Conservation (phyloP, 805 yeast species). For the Sugiyamaella smithiae region DNA sequence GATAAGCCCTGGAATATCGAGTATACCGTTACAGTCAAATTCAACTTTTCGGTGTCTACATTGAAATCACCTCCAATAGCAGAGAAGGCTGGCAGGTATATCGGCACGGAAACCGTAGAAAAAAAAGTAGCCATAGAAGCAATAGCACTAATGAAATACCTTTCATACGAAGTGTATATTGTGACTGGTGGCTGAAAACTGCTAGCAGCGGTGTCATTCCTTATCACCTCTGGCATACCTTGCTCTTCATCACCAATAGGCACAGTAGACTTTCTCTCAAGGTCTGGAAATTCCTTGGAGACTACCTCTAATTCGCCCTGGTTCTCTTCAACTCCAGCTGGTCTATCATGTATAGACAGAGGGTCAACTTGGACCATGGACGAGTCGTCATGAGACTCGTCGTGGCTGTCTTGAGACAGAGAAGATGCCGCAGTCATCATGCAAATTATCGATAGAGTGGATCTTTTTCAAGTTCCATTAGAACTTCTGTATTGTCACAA, state of each 20-base stretch:
- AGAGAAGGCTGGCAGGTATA: constrained; percentile 75
- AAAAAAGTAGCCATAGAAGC: constrained; percentile 47
- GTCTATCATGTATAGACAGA: too few relatives aligned
- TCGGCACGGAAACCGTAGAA: constrained; percentile 72
- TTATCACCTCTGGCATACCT: neutral
- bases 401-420: too few relatives aligned
- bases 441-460: too few relatives aligned
- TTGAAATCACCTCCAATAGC: constrained; percentile 53
- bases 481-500: too few relatives aligned
- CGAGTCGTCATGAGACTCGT: too few relatives aligned
- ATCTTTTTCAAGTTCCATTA: too few relatives aligned
- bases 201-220: constrained; percentile 3
- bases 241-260: neutral
- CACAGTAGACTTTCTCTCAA: neutral
- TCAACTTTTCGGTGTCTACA: constrained; percentile 55
- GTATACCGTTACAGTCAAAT: constrained; percentile 73
- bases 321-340: too few relatives aligned
- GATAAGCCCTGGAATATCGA: constrained; percentile 71
- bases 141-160: constrained; percentile 13
- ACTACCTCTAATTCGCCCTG: too few relatives aligned
- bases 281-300: neutral
- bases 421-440: too few relatives aligned
- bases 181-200: constrained; percentile 9
- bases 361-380: too few relatives aligned
- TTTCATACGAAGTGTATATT: constrained; percentile 5